Percentiles rank a stretch among this genome's conserved stretches.
phyloP scores from a whole-genome alignment of 208 protist species.

The Trypanosoma vivax region DNA sequence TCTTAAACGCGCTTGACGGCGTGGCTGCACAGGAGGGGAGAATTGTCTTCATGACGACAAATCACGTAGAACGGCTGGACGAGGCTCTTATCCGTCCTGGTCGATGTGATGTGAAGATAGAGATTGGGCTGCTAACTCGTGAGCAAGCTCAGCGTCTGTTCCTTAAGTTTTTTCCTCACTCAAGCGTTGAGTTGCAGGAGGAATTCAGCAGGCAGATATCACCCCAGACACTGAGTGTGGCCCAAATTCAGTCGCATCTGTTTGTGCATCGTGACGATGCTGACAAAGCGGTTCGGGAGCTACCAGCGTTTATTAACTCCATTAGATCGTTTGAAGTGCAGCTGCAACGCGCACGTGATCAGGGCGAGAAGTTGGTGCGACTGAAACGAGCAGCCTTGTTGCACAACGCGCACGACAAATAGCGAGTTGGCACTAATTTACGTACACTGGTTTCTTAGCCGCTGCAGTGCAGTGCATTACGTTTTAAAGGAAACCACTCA shows the following conservation, averaged over 20 bases:
- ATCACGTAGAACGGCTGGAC: slow-evolving; percentile 93
- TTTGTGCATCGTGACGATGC: slow-evolving; percentile 86
- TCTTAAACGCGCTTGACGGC: slow-evolving; percentile 96
- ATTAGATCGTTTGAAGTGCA: slow-evolving; percentile 42
- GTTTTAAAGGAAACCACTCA: too few species aligned
- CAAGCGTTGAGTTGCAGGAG: slow-evolving; percentile 20
- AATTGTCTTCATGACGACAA: slow-evolving; percentile 97
- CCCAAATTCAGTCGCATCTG: slow-evolving; percentile 91
- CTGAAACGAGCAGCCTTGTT: slow-evolving; percentile 17
- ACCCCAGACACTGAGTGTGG: slow-evolving; percentile 58
- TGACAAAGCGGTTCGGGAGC: slow-evolving; percentile 28
- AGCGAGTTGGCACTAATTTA: background rate
- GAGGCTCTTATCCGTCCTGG: slow-evolving; percentile 93
- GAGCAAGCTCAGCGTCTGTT: slow-evolving; percentile 81
- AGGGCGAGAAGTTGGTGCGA: slow-evolving; percentile 24
- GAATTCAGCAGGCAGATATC: slow-evolving; percentile 38
- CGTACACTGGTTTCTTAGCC: background rate
- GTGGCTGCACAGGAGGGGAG: slow-evolving; percentile 92
- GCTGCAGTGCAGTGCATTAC: too few species aligned
- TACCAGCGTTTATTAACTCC: slow-evolving; percentile 38
- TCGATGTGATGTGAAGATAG: slow-evolving; percentile 89
- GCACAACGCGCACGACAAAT: slow-evolving; percentile 2
- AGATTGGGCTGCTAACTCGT: slow-evolving; percentile 63
- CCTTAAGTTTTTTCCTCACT: slow-evolving; percentile 74
- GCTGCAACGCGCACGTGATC: slow-evolving; percentile 35